These are phyloP conservation scores for Hemisphaericaspora xylanilytica DNA, from an alignment of 1,139 yeast species.

Conservation along the genomic window DNA sequence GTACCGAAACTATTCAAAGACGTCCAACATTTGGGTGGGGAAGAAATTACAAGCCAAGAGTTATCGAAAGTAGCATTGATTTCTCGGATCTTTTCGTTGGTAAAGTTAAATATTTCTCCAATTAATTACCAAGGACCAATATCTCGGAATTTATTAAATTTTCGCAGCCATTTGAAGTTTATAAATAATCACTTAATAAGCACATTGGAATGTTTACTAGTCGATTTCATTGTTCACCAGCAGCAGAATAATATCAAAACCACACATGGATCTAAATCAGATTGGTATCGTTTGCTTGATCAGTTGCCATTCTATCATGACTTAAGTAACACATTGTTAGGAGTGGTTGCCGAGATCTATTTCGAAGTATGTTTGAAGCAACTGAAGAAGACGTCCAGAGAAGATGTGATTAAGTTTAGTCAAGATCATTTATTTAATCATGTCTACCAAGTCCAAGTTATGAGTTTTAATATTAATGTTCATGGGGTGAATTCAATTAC, in stretches of 20 bases:
- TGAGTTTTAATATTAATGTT: slow-evolving; percentile 43
- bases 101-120: slow-evolving; percentile 52
- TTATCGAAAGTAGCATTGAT: slow-evolving; percentile 45
- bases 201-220: slow-evolving; percentile 50
- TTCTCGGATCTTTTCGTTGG: slow-evolving; percentile 58
- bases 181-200: slow-evolving; percentile 52
- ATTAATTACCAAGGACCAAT: slow-evolving; percentile 69
- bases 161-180: slow-evolving; percentile 64
- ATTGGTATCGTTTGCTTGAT: slow-evolving; percentile 58
- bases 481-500: slow-evolving; percentile 43
- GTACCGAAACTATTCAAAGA: slow-evolving; percentile 39
- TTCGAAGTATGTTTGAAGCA: slow-evolving; percentile 39
- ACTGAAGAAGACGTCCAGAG: slow-evolving; percentile 23
- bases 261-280: slow-evolving; percentile 37
- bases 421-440: slow-evolving; percentile 36
- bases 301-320: slow-evolving; percentile 61
- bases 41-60: slow-evolving; percentile 30
- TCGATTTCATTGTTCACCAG: slow-evolving; percentile 54
- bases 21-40: slow-evolving; percentile 18
- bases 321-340: slow-evolving; percentile 44
- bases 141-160: slow-evolving; percentile 59
- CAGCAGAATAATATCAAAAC: slow-evolving; percentile 44
- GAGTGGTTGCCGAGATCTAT: slow-evolving; percentile 43
- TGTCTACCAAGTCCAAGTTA: slow-evolving; percentile 39
- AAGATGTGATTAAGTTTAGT: slow-evolving; percentile 28